Base-by-base conservation (phyloP, 768 basidiomycete genomes). In the Tricholoma hemisulphureum region DNA sequence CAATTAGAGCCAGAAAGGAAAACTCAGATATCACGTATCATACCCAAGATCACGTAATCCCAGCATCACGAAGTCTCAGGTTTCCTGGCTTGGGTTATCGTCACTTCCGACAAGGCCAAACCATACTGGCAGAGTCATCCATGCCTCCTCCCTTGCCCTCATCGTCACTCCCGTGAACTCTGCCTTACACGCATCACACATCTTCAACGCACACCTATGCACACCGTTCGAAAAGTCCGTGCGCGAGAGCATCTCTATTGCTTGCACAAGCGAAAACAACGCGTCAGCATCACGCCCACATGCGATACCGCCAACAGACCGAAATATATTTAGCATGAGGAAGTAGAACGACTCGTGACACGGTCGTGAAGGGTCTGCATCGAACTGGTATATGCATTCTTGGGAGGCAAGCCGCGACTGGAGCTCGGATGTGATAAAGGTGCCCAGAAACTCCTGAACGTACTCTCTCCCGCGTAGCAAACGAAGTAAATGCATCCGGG, bases 341-440 rank as follows among this genome's bases (percentile, higher is more conserved):
- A 85, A 88, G 71, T 89, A 87, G 71, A 88, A 88, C 13, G 88
- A 86, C 52, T 89, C 86, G 57, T 74, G 73, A 70, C 89, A 91
- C 51, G 70, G 63, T 29, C 73, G 56, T 54, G 75, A 73, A 1
- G 73, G 69, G 11, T 65, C 75, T 52, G 73, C 61, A 14, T 76
- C 66, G 21, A 67, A 35, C 48, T 63, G 66, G 68, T 83, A 75
- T 4, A 72, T 64, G 66, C 88, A 91, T 10, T 77, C 73, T 0
- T 68, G 57, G 4, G 86, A 78, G 0, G 84, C 79, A 1, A 65
- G 20, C 2, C 83, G 83, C 45, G 71, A 69, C 53, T 78, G 75
- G 21, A 91, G 79, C 41, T 87, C 81, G 9, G 66, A 69, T 1
- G 79, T 68, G 69, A 91, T 80, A 67, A 90, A 90, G 24, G 74